Conservation (phyloP, 2,329 filamentous ascomycete genomes). For the Penicillium sp. region DNA sequence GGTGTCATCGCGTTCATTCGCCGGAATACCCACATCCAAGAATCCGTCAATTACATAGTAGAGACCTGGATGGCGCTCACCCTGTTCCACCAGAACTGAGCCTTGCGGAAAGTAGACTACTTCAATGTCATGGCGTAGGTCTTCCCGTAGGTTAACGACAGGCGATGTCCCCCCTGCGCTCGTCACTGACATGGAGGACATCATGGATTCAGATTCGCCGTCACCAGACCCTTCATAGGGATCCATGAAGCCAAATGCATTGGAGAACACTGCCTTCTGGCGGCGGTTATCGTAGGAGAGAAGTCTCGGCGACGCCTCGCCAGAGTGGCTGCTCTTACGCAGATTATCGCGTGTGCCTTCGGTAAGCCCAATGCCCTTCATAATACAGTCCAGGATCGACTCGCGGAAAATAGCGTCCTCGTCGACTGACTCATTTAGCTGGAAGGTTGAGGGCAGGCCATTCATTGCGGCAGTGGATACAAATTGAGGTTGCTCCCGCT, state of each 20-base stretch:
- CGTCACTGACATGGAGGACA: conserved; percentile 64
- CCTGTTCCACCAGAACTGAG: conserved; percentile 91
- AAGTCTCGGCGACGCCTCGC: conserved; percentile 80
- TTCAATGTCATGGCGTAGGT: conserved; percentile 88
- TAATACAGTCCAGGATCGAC: conserved; percentile 91
- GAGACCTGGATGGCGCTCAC: conserved; percentile 90
- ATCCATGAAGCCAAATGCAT: conserved; percentile 90
- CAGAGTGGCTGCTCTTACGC: conserved; percentile 64
- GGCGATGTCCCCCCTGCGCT: conserved; percentile 62
- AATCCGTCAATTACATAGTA: conserved; percentile 99
- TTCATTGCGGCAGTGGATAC: conserved; percentile 30
- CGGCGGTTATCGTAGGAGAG: conserved; percentile 79
- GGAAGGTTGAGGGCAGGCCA: conserved; percentile 44
- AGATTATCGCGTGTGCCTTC: conserved; percentile 62
- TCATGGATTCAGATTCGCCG: conserved; percentile 82
- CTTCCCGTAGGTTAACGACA: conserved; percentile 68
- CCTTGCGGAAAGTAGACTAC: conserved; percentile 97
- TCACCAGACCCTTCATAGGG: conserved; percentile 71
- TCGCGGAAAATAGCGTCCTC: conserved; percentile 87
- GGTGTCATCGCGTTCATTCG: conserved; percentile 58
- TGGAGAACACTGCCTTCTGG: conserved; percentile 76
- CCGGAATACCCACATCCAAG: conserved; percentile 84
- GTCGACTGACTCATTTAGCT: conserved; percentile 77
- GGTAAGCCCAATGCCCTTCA: conserved; percentile 85
- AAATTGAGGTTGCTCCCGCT: conserved; percentile 43